Percentiles rank a stretch among this genome's conserved stretches.
phyloP scores from a whole-genome alignment of 139 green algal genomes.

The Axilococcus clingmanii region DNA sequence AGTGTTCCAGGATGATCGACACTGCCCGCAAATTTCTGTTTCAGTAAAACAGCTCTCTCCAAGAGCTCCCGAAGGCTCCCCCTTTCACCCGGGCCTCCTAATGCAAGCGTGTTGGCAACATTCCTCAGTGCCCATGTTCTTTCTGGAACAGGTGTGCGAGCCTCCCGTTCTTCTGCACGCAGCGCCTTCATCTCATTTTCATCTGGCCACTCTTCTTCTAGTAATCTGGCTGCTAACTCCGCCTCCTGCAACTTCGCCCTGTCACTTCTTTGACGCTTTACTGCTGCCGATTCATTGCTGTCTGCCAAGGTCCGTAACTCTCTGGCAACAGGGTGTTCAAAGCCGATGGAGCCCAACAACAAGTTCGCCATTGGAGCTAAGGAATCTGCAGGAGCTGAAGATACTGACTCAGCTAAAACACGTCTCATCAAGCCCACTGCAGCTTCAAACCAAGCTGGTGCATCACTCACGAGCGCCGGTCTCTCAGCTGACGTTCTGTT shows the following conservation, averaged over 20 bases:
- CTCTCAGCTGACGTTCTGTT: conserved; percentile 20
- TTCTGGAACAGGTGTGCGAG: conserved; percentile 39
- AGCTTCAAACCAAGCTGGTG: conserved; percentile 40
- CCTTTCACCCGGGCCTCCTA: conserved; percentile 25
- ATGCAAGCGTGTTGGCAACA: conserved; percentile 32
- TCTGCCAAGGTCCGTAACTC: conserved; percentile 15
- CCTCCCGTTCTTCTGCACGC: conserved; percentile 25
- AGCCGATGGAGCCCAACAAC: conserved; percentile 12
- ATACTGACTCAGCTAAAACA: conserved; percentile 6
- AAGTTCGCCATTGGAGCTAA: conserved; percentile 11
- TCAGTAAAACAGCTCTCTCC: conserved; percentile 36
- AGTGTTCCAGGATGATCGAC: conserved; percentile 31
- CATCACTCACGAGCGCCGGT: conserved; percentile 23
- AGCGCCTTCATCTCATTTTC: conserved; percentile 23
- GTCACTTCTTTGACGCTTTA: conserved; percentile 9
- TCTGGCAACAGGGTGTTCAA: conserved; percentile 5
- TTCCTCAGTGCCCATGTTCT: conserved; percentile 46
- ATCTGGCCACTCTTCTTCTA: conserved; percentile 50
- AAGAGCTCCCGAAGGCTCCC: conserved; percentile 24
- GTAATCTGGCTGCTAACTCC: conserved; percentile 30
- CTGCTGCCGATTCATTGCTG: conserved; percentile 23
- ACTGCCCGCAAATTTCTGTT: conserved; percentile 28
- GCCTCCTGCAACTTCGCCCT: conserved; percentile 7
- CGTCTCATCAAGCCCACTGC: conserved; percentile 8
- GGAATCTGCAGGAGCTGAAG: conserved; percentile 17